Base-by-base conservation (phyloP, 805 yeast genomes). In the Yarrowia phangngaensis region DNA sequence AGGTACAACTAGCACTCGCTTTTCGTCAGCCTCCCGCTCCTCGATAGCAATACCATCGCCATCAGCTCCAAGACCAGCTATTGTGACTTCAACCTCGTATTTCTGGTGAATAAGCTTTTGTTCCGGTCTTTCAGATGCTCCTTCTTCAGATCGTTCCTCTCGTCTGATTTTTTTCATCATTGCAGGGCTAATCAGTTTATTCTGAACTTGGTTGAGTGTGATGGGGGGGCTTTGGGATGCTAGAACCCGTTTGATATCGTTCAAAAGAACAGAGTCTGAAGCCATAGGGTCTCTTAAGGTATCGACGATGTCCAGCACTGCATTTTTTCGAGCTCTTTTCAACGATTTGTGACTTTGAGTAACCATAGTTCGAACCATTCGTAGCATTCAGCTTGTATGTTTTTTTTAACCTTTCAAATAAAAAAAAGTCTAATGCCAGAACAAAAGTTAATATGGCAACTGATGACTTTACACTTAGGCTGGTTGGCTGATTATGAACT, bases 221-320 rank as follows among this genome's bases (percentile, higher is more conserved):
- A 28, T 28, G 2, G 30, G 43, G 11, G 30, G 31, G 27, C 11
- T 15, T 12, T 24, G 9, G 27, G 9, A 9, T 20, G 28, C 20
- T 19, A 40, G 20, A 29, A 40, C 34, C 7, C 47, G 47, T 28
- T 76, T 72, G 51, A 89, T 84, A 62, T 89, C 96, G 53, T 70
- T 70, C 54, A 79, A 76, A 32, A 90, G 70, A 6, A 86, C 84
- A 6, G 97, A 97, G 28, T 79, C 66, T 6, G 95, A 86, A 1
- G 92, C 75, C 0, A 94, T 84, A 23, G 82, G 74, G 53, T 88
- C 97, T 16, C 34, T 30, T n/a, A 40, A 28, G 1, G 28, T 22
- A 22, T 40, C 47, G 15, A 4, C 34, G 20, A 40, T 22, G 20
- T 40, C 47, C 28, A 29, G 28, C 24, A 36, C 43, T n/a, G 43